These are phyloP conservation scores for Mycena indigotica DNA, from an alignment of 768 basidiomycete genomes.

Conservation along the genomic window DNA sequence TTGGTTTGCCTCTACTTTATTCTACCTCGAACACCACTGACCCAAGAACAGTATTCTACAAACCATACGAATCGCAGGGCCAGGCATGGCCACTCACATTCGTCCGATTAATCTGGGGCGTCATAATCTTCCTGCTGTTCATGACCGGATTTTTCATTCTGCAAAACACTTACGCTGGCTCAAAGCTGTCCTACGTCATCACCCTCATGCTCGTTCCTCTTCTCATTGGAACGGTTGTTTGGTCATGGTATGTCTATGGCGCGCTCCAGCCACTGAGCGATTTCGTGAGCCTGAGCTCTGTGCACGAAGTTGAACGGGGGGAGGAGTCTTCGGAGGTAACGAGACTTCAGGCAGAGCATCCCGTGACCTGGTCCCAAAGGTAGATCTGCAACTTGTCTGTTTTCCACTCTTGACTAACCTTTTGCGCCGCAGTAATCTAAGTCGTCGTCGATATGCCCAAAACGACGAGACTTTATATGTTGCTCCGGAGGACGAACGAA, in stretches of 20 bases:
- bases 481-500: slow-evolving; percentile 90
- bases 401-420: too few species aligned
- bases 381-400: slow-evolving; percentile 39
- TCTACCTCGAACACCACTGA: neutral
- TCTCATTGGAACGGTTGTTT: slow-evolving; percentile 69
- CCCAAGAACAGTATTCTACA: slow-evolving; percentile 80
- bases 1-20: slow-evolving; percentile 58
- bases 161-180: slow-evolving; percentile 41
- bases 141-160: slow-evolving; percentile 94
- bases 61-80: slow-evolving; percentile 95
- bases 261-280: slow-evolving; percentile 73
- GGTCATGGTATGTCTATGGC: slow-evolving; percentile 78
- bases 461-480: slow-evolving; percentile 95
- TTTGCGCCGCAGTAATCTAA: slow-evolving; percentile 79
- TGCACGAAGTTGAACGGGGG: slow-evolving; percentile 87
- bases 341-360: slow-evolving; percentile 76
- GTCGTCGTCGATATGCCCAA: slow-evolving; percentile 83
- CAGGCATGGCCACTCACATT: slow-evolving; percentile 99
- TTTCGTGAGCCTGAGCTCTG: slow-evolving; percentile 82
- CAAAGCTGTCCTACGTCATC: slow-evolving; percentile 21
- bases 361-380: slow-evolving; percentile 90
- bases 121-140: slow-evolving; percentile 91
- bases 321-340: slow-evolving; percentile 82
- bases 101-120: slow-evolving; percentile 86
- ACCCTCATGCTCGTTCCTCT: slow-evolving; percentile 63